Conservation (phyloP, 139 green algal species). For the Parachlorella kessleri region DNA sequence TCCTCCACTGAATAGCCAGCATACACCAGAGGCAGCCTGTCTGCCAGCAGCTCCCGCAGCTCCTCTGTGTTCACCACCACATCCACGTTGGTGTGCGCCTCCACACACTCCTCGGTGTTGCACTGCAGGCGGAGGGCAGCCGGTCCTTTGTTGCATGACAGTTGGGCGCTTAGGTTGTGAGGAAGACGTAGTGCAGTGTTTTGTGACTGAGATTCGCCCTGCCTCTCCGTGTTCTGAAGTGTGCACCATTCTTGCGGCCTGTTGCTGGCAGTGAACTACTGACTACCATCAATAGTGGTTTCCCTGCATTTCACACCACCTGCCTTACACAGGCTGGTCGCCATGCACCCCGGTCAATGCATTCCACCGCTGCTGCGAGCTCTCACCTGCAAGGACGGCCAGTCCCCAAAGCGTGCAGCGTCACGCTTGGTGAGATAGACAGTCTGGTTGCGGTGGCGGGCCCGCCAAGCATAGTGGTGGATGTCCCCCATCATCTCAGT, state of each 20-base stretch:
- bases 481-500: slow-evolving; percentile 84
- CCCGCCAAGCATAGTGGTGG: slow-evolving; percentile 86
- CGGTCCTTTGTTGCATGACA: too few relatives aligned
- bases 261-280: too few relatives aligned
- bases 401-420: slow-evolving; percentile 60
- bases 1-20: slow-evolving; percentile 49
- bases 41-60: slow-evolving; percentile 58
- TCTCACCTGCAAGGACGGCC: slow-evolving; percentile 51
- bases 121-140: slow-evolving; percentile 39
- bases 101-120: slow-evolving; percentile 82
- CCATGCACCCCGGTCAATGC: too few relatives aligned
- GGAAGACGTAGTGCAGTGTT: too few relatives aligned
- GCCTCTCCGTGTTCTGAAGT: too few relatives aligned
- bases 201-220: too few relatives aligned
- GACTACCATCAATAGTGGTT: too few relatives aligned
- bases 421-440: slow-evolving; percentile 73
- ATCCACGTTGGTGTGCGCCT: slow-evolving; percentile 87
- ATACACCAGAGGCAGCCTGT: slow-evolving; percentile 70
- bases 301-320: too few relatives aligned
- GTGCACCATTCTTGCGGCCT: too few relatives aligned
- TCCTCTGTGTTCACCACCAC: slow-evolving; percentile 68
- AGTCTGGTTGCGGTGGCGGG: slow-evolving; percentile 72
- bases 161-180: too few relatives aligned
- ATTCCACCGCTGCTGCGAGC: too few relatives aligned
- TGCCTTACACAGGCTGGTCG: too few relatives aligned